Evolutionary conservation across 2,329 filamentous ascomycete species (phyloP), one percentile per base, ranked within the genome.

Genomic region (Talaromyces atroroseus): DNA sequence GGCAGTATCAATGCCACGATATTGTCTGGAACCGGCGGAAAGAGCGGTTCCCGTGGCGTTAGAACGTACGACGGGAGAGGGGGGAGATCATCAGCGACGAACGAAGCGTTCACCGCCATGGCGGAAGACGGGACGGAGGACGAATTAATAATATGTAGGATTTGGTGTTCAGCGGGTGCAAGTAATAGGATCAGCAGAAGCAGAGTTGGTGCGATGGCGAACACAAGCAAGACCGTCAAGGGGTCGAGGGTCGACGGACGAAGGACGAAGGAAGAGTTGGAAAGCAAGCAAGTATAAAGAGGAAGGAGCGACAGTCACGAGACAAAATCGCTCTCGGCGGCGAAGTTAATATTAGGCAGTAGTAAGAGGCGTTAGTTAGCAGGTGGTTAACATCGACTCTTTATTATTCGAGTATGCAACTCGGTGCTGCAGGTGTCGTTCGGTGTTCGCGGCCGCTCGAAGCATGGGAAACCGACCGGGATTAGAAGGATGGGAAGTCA

Each of bases 31-130:
- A 95, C 80, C 73, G 86, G 88, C 44, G 89, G 77, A 58, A 96
- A 71, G 55, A 96, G 78, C 56, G 90, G 84, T 60, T 85, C 81
- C 47, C 87, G 83, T 8, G 85, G 84, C 61, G 78, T 78, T 56
- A 94, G 77, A 23, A 83, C 84, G 77, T 95, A 96, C n/a, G 81
- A 74, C 49, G 94, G 92, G 46, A 97, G 85, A 52, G 92, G 89
- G 64, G 92, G 92, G 53, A 97, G 82, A 66, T 85, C 83, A 66
- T 85, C 83, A 74, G 62, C 64, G 47, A 62, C 60, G 61, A 66
- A 56, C 32, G 72, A 71, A 29, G 65, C 59, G 61, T 74, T 74
- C 46, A 61, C 60, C 55, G 69, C 68, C 71, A 73, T 72, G 50
- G 52, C 62, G 52, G 26, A 52, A 49, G 11, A 49, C 21, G 24